These are phyloP conservation scores for Pythium utonaiense DNA, from an alignment of 352 stramenopile genomes.

Conservation along the genomic window DNA sequence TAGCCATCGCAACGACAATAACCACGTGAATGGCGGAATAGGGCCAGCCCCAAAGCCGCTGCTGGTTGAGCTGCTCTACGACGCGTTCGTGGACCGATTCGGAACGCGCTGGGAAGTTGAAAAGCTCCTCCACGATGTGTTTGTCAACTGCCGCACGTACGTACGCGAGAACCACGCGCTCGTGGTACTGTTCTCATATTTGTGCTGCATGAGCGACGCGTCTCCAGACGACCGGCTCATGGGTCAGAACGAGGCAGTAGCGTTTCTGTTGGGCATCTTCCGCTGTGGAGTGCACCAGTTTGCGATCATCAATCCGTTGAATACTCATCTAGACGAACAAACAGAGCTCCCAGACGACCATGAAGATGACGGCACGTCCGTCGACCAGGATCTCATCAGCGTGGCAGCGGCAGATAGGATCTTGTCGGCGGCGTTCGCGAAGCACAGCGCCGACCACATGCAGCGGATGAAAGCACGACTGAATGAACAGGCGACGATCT, in stretches of 20 bases:
- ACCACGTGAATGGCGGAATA: constrained; percentile 49
- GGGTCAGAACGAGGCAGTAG: constrained; percentile 64
- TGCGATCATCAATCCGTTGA: constrained; percentile 34
- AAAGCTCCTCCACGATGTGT: constrained; percentile 81
- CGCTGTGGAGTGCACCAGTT: constrained; percentile 63
- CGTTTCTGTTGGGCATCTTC: constrained; percentile 55
- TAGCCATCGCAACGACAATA: not conserved
- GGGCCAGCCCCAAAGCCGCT: constrained; percentile 47
- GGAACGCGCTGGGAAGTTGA: constrained; percentile 70
- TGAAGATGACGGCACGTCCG: not conserved
- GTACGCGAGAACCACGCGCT: constrained; percentile 31
- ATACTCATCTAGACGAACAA: too few species aligned
- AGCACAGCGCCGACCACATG: constrained; percentile 45
- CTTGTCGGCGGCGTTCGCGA: constrained; percentile 44
- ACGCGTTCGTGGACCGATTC: constrained; percentile 68
- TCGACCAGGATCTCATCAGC: constrained; percentile 33
- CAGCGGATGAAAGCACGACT: constrained; percentile 35
- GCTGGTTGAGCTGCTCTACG: constrained; percentile 76
- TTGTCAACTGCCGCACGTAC: constrained; percentile 65
- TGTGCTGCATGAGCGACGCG: constrained; percentile 68
- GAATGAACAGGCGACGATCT: constrained; percentile 29
- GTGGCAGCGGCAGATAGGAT: constrained; percentile 39
- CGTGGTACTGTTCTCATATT: constrained; percentile 57
- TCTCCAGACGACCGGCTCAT: constrained; percentile 57
- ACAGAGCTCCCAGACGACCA: not conserved